Evolutionary conservation across 225 moss, liverwort and hornwort species (phyloP).

Genomic region (Bryum argenteum): DNA sequence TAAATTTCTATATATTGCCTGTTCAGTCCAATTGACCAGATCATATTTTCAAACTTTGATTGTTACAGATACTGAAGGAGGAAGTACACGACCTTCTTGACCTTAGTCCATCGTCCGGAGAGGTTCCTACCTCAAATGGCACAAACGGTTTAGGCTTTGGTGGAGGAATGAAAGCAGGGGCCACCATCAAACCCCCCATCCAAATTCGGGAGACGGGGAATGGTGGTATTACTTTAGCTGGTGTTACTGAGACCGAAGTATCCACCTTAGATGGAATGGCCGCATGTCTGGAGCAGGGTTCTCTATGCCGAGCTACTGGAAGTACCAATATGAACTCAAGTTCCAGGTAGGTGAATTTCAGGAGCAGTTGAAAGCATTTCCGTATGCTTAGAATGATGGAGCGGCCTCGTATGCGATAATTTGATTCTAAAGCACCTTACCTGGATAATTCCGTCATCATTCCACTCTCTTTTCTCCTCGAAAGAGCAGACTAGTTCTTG

Average conservation of each 20-base stretch:
- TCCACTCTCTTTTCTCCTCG: not conserved
- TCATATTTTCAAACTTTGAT: slow-evolving; percentile 1
- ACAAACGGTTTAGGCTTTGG: slow-evolving; percentile 65
- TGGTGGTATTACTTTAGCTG: slow-evolving; percentile 91
- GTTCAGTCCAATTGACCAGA: not conserved
- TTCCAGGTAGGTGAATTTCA: slow-evolving; percentile 65
- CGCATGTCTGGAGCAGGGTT: slow-evolving; percentile 86
- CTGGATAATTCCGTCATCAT: not conserved
- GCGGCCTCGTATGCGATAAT: not conserved
- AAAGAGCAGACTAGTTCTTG: slow-evolving; percentile 5
- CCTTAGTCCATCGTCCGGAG: slow-evolving; percentile 61
- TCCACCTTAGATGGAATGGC: slow-evolving; percentile 79
- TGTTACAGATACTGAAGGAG: slow-evolving; percentile 87
- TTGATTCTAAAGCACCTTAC: not conserved
- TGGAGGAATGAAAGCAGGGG: slow-evolving; percentile 61
- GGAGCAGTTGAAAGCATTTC: slow-evolving; percentile 13
- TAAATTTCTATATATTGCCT: not conserved
- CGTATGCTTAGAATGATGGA: slow-evolving; percentile 1
- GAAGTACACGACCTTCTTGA: slow-evolving; percentile 96
- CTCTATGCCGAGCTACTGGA: slow-evolving; percentile 94
- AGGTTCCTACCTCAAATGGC: slow-evolving; percentile 38
- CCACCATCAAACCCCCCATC: slow-evolving; percentile 69
- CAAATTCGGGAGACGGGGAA: slow-evolving; percentile 93
- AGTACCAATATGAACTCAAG: slow-evolving; percentile 98
- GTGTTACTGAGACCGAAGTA: slow-evolving; percentile 90